Conservation (phyloP, 495 filamentous ascomycete species). For the Penicillium malachiteum region DNA sequence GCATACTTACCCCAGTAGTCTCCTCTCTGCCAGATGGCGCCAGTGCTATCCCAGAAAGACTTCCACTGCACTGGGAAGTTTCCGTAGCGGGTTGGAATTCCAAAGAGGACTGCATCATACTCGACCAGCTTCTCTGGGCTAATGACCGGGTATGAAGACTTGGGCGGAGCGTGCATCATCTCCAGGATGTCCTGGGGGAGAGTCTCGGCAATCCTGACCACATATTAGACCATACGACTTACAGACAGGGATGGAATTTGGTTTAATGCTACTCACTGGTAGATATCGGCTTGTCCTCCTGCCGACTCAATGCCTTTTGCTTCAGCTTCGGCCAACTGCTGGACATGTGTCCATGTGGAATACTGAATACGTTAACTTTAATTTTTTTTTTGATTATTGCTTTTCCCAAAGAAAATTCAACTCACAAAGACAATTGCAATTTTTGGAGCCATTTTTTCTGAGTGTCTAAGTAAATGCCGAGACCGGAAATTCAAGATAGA, state of each 20-base stretch:
- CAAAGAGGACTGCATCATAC: slow-evolving; percentile 91
- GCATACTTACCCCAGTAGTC: slow-evolving; percentile 88
- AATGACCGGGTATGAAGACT: slow-evolving; percentile 65
- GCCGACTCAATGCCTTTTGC: slow-evolving; percentile 85
- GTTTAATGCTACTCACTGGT: slow-evolving; percentile 56
- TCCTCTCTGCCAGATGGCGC: slow-evolving; percentile 69
- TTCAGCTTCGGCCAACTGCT: slow-evolving; percentile 81
- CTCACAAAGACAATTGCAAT: no score
- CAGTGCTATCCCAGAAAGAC: slow-evolving; percentile 82
- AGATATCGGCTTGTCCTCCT: slow-evolving; percentile 75
- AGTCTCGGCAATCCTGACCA: slow-evolving; percentile 74
- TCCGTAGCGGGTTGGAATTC: slow-evolving; percentile 96
- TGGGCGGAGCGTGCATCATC: slow-evolving; percentile 87
- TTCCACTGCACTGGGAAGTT: slow-evolving; percentile 99
- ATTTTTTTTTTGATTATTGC: no score
- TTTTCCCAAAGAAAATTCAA: no score
- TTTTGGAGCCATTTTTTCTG: no score
- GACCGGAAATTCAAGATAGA: no score
- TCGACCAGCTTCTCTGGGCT: slow-evolving; percentile 64
- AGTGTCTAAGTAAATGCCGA: no score
- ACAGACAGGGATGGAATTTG: background rate
- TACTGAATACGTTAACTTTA: no score
- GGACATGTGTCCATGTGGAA: no score
- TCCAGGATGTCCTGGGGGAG: slow-evolving; percentile 75
- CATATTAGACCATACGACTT: background rate